Percentiles rank a stretch among this genome's conserved stretches.
Conservation (phyloP, 2,329 filamentous ascomycete genomes). For the Cladosporium colombiae region DNA sequence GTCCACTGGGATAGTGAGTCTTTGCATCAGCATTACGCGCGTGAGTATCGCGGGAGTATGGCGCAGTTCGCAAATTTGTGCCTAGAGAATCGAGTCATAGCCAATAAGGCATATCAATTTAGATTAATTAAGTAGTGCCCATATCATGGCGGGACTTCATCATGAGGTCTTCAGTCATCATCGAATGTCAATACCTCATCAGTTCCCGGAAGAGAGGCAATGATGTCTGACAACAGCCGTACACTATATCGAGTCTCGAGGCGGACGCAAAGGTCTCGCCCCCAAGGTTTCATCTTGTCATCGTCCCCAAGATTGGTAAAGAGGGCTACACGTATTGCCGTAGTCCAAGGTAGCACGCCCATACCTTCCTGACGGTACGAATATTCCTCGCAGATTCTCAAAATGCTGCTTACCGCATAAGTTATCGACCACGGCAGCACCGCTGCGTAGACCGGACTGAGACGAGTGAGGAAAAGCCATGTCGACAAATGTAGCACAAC, state of each 20-base stretch:
- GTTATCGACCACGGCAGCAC: background rate
- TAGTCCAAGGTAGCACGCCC: constrained; percentile 4
- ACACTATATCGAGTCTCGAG: background rate
- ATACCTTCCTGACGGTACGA: background rate
- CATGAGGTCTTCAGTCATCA: background rate
- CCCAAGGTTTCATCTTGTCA: background rate
- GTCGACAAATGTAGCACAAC: constrained; percentile 6
- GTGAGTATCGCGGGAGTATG: background rate
- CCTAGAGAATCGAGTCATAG: too few relatives aligned
- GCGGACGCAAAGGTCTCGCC: background rate
- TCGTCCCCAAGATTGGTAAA: background rate
- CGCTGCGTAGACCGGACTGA: background rate
- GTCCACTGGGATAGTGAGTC: too few relatives aligned
- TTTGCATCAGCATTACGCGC: background rate
- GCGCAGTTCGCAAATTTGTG: too few relatives aligned
- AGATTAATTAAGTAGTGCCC: background rate
- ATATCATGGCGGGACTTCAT: background rate
- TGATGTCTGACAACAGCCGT: background rate
- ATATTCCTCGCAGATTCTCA: constrained; percentile 3
- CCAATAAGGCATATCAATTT: background rate
- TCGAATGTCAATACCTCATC: constrained; percentile 2
- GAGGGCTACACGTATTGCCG: background rate
- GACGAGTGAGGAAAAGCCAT: constrained; percentile 2
- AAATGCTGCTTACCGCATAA: background rate
- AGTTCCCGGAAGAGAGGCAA: background rate